These are phyloP conservation scores for Wickerhamiella azyma DNA, from an alignment of 805 yeast species.

Conservation along the genomic window DNA sequence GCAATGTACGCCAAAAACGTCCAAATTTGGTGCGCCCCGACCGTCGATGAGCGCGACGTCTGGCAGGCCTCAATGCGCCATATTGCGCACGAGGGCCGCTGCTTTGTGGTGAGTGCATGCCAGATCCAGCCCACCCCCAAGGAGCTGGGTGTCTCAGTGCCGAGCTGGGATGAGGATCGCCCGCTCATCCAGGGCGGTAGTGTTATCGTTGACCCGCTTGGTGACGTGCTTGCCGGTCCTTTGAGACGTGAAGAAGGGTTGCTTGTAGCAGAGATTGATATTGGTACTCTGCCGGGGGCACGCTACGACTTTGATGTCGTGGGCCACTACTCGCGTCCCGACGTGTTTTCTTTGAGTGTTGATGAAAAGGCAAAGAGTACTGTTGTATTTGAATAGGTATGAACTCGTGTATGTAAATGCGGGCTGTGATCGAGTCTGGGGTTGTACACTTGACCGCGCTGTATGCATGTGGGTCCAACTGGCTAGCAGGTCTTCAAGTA, in stretches of 20 bases:
- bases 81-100: slow-evolving; percentile 31
- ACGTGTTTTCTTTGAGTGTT: slow-evolving; percentile 31
- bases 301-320: slow-evolving; percentile 31
- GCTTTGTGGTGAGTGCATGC: slow-evolving; percentile 30
- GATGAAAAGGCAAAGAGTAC: slow-evolving; percentile 24
- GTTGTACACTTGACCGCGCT: no score
- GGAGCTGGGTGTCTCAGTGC: slow-evolving; percentile 5
- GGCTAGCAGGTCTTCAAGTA: no score
- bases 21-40: slow-evolving; percentile 33
- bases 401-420: not conserved
- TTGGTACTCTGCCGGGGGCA: slow-evolving; percentile 28
- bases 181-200: slow-evolving; percentile 32
- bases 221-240: slow-evolving; percentile 34
- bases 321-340: slow-evolving; percentile 35
- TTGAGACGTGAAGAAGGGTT: slow-evolving; percentile 31
- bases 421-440: no score
- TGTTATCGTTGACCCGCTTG: slow-evolving; percentile 31
- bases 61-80: slow-evolving; percentile 33
- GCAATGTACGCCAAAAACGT: slow-evolving; percentile 34
- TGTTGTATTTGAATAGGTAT: not conserved
- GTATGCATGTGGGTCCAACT: no score
- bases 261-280: slow-evolving; percentile 30
- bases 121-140: slow-evolving; percentile 27
- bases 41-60: slow-evolving; percentile 34
- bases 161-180: slow-evolving; percentile 23